These are phyloP conservation scores for Lizonia empirigonia DNA, from an alignment of 2,329 filamentous ascomycete species.

Conservation along the genomic window DNA sequence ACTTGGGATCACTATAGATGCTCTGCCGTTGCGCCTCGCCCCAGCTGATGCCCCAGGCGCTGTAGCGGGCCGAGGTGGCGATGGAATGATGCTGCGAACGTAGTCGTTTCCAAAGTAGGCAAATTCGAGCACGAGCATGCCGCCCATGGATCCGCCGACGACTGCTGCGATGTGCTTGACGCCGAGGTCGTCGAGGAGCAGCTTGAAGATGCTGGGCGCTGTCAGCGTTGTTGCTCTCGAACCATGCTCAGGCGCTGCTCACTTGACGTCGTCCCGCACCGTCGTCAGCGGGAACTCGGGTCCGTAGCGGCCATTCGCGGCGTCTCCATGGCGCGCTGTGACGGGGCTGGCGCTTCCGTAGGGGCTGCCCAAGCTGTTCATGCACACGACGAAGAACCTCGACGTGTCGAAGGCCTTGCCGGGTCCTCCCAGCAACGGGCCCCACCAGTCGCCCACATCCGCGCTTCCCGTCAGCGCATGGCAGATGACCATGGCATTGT, in stretches of 20 bases:
- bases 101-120: conserved; percentile 89
- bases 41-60: conserved; percentile 91
- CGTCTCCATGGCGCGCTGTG: conserved; percentile 83
- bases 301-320: conserved; percentile 77
- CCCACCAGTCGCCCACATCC: conserved; percentile 89
- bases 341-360: conserved; percentile 89
- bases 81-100: conserved; percentile 82
- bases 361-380: conserved; percentile 84
- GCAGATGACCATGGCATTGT: conserved; percentile 73
- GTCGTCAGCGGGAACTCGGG: conserved; percentile 97
- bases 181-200: conserved; percentile 79
- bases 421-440: conserved; percentile 76
- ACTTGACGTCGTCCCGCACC: conserved; percentile 94
- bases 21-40: conserved; percentile 86
- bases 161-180: conserved; percentile 79
- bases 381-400: conserved; percentile 82
- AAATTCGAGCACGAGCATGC: conserved; percentile 91
- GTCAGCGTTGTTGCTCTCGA: conserved; percentile 19
- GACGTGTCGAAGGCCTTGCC: conserved; percentile 81
- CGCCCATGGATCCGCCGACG: conserved; percentile 83
- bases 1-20: conserved; percentile 98
- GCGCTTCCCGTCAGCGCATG: conserved; percentile 85
- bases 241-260: conserved; percentile 45
- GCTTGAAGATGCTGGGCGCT: conserved; percentile 70
- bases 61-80: conserved; percentile 82